Evolutionary conservation across 2,329 filamentous ascomycete species (phyloP).

Genomic region (Fusarium sp.): DNA sequence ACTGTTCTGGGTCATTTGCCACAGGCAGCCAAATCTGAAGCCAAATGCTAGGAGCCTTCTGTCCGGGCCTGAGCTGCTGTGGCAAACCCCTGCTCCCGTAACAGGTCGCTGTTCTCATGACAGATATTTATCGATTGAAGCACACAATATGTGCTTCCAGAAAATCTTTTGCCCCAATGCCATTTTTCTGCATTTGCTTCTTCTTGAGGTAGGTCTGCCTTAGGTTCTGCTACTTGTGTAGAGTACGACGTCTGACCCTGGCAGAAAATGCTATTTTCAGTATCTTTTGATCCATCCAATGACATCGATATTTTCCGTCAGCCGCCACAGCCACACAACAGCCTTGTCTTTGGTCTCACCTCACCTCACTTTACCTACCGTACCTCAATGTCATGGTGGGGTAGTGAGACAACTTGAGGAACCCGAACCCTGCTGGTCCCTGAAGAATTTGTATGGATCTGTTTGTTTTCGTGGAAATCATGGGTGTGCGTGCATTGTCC

Average conservation of each 20-base stretch:
- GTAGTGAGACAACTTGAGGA: conserved; percentile 27
- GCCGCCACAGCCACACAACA: conserved; percentile 45
- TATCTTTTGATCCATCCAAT: conserved; percentile 6
- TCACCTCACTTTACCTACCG: too few relatives aligned
- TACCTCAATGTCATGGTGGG: conserved; percentile 14
- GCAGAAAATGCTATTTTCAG: conserved; percentile 42
- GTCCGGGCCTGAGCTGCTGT: neutral
- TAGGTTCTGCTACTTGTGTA: neutral
- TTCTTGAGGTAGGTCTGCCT: neutral
- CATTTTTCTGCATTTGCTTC: neutral
- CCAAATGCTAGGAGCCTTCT: conserved; percentile 14
- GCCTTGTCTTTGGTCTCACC: neutral
- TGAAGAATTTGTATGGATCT: conserved; percentile 13
- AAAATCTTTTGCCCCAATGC: too few relatives aligned
- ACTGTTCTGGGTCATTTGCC: conserved; percentile 29
- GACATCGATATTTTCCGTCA: conserved; percentile 17
- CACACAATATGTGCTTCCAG: neutral
- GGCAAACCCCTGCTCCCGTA: neutral
- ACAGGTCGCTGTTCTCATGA: neutral
- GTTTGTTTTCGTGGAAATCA: conserved; percentile 4
- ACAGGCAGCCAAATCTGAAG: conserved; percentile 10
- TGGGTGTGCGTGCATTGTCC: neutral
- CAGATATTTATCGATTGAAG: neutral
- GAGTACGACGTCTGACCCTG: neutral
- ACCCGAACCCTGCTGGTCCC: conserved; percentile 26